These are phyloP conservation scores for Physcomitrellopsis africana DNA, from an alignment of 225 moss, liverwort and hornwort genomes.

Conservation along the genomic window DNA sequence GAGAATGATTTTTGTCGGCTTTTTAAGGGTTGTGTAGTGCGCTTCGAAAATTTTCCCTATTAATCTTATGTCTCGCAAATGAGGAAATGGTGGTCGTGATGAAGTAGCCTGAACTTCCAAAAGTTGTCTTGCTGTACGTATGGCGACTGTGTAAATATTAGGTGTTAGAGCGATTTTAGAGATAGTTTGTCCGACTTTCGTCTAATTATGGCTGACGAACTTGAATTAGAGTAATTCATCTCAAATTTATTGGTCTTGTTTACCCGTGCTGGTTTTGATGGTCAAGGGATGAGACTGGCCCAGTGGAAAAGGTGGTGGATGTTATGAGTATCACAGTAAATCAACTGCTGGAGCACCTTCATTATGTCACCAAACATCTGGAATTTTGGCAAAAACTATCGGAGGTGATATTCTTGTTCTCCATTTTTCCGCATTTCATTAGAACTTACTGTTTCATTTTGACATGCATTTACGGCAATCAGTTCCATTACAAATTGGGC, in stretches of 20 bases:
- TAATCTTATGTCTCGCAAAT: background rate
- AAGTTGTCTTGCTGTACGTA: background rate
- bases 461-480: background rate
- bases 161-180: constrained; percentile 20
- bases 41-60: background rate
- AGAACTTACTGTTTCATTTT: constrained; percentile 8
- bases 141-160: background rate
- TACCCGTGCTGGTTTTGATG: constrained; percentile 17
- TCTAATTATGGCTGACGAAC: background rate
- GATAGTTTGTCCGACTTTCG: background rate
- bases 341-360: constrained; percentile 70
- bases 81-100: constrained; percentile 1
- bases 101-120: background rate
- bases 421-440: background rate
- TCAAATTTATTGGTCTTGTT: constrained; percentile 1
- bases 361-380: constrained; percentile 70
- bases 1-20: constrained; percentile 11
- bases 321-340: constrained; percentile 60
- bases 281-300: constrained; percentile 54
- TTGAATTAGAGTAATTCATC: constrained; percentile 3
- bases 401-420: constrained; percentile 50
- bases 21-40: background rate
- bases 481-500: background rate
- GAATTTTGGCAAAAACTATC: constrained; percentile 71
- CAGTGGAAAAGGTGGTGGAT: constrained; percentile 73